These are phyloP conservation scores for Pythium folliculosum DNA, from an alignment of 352 stramenopile genomes.

Conservation along the genomic window DNA sequence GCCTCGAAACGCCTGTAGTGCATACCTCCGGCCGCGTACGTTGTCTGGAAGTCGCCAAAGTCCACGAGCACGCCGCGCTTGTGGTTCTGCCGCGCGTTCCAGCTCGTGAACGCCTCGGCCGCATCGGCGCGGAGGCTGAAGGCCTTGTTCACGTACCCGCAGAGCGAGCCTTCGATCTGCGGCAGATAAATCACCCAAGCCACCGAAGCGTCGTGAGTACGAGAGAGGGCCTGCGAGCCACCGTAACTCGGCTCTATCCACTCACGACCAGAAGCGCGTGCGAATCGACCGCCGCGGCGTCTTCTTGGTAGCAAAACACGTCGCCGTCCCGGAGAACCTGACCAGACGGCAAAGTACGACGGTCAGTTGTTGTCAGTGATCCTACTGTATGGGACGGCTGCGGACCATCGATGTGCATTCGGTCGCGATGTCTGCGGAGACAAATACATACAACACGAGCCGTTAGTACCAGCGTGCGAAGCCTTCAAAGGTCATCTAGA, in stretches of 20 bases:
- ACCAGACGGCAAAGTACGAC: not conserved
- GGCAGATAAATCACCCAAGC: no score
- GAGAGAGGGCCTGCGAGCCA: no score
- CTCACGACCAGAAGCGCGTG: constrained; percentile 48
- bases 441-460: not conserved
- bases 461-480: no score
- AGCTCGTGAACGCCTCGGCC: constrained; percentile 43
- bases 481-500: no score
- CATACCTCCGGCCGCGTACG: constrained; percentile 49
- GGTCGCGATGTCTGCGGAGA: constrained; percentile 48
- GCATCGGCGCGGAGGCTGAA: constrained; percentile 48
- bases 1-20: no score
- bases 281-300: constrained; percentile 39
- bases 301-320: constrained; percentile 69
- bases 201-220: no score
- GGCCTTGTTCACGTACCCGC: constrained; percentile 65
- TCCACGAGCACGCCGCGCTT: constrained; percentile 52
- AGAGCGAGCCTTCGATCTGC: constrained; percentile 70
- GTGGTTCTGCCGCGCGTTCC: constrained; percentile 53
- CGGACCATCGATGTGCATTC: constrained; percentile 52
- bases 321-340: constrained; percentile 64
- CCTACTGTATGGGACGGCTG: not conserved
- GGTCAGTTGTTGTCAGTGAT: not conserved
- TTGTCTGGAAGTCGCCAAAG: constrained; percentile 66
- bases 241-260: no score